Evolutionary conservation across 202 grass and related monocot species (phyloP).

Genomic region (Schoenoplectus tabernaemontani): DNA sequence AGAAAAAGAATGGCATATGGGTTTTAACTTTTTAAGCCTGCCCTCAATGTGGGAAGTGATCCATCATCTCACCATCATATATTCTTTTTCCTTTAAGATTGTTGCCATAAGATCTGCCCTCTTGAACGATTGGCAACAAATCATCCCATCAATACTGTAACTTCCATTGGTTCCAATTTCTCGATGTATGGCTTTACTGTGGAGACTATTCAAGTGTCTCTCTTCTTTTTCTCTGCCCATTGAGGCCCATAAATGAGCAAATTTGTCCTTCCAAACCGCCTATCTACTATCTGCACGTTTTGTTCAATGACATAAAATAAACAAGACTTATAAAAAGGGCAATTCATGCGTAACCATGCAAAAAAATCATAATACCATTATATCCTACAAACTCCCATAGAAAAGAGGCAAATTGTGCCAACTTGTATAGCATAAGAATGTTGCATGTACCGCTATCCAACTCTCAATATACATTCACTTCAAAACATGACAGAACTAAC

Average conservation of each 20-base stretch:
- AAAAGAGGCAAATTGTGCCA: neutral
- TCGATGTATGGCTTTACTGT: neutral
- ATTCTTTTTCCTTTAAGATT: neutral
- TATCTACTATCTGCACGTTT: constrained; percentile 73
- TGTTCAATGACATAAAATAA: neutral
- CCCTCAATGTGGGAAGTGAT: neutral
- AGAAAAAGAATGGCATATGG: neutral
- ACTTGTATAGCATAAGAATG: neutral
- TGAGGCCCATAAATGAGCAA: constrained; percentile 84
- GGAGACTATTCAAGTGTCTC: constrained; percentile 4
- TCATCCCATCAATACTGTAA: neutral
- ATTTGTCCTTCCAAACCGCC: constrained; percentile 89
- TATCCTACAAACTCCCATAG: neutral
- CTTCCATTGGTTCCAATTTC: neutral
- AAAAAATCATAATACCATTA: neutral
- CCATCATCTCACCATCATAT: neutral
- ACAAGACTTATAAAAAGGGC: neutral
- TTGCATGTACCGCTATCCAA: neutral
- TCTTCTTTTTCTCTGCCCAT: constrained; percentile 88
- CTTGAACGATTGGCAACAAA: neutral
- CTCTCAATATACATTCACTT: neutral
- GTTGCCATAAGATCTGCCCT: neutral
- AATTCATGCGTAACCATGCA: neutral
- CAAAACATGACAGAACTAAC: neutral
- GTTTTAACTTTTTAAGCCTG: neutral